Evolutionary conservation across 2,329 filamentous ascomycete species (phyloP).

Genomic region (Xylaria sp.): DNA sequence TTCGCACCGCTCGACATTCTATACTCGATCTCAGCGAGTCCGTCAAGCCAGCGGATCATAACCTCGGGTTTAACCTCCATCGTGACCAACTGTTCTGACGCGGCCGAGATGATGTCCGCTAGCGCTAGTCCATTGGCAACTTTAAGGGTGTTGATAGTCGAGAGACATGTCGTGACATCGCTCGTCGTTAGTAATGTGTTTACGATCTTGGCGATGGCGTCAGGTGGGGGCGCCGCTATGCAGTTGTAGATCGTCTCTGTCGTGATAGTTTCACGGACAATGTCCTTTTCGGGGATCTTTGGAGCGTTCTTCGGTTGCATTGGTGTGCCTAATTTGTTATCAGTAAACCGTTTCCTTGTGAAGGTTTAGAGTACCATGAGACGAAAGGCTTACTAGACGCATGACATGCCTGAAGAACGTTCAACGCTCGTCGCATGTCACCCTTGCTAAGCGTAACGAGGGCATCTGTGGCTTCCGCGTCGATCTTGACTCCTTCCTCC

Average conservation of each 20-base stretch:
- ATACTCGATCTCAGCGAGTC: slow-evolving; percentile 91
- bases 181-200: slow-evolving; percentile 81
- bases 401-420: slow-evolving; percentile 95
- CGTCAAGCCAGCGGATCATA: slow-evolving; percentile 89
- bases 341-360: not conserved
- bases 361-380: not conserved
- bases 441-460: slow-evolving; percentile 89
- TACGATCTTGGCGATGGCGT: slow-evolving; percentile 84
- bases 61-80: slow-evolving; percentile 86
- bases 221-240: slow-evolving; percentile 91
- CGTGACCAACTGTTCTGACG: slow-evolving; percentile 81
- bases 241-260: slow-evolving; percentile 97
- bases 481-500: slow-evolving; percentile 85
- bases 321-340: slow-evolving; percentile 62
- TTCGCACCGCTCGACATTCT: slow-evolving; percentile 85
- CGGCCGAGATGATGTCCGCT: slow-evolving; percentile 88
- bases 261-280: slow-evolving; percentile 78
- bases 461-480: slow-evolving; percentile 78
- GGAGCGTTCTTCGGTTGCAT: slow-evolving; percentile 65
- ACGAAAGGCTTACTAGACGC: slow-evolving; percentile 73
- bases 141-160: slow-evolving; percentile 88
- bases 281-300: slow-evolving; percentile 65
- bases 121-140: slow-evolving; percentile 83
- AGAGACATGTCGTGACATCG: slow-evolving; percentile 88
- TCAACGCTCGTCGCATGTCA: slow-evolving; percentile 93